Percentiles rank a stretch among this genome's conserved stretches.
phyloP scores from a whole-genome alignment of 805 yeast genomes.

The Kodamaea sagamina region DNA sequence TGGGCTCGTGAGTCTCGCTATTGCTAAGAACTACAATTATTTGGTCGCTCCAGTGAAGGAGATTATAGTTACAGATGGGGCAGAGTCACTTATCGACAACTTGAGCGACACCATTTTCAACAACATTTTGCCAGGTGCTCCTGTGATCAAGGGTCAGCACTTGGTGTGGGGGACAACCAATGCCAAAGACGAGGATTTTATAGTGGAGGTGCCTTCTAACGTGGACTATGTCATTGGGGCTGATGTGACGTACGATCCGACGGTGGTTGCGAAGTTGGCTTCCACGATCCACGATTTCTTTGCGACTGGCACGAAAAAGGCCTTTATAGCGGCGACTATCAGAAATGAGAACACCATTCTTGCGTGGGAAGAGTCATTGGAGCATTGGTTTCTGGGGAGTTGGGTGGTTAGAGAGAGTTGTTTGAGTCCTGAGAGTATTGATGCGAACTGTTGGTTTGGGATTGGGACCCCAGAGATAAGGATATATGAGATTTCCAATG shows the following conservation, averaged over 20 bases:
- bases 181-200: conserved; percentile 24
- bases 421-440: conserved; percentile 15
- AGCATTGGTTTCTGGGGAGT: conserved; percentile 18
- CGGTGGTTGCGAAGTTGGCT: conserved; percentile 57
- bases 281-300: conserved; percentile 46
- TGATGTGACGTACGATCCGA: conserved; percentile 82
- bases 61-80: conserved; percentile 68
- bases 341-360: conserved; percentile 50
- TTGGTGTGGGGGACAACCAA: conserved; percentile 58
- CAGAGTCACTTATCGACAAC: conserved; percentile 51
- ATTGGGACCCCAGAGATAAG: conserved; percentile 30
- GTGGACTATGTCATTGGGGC: conserved; percentile 69
- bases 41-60: conserved; percentile 19
- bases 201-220: conserved; percentile 31
- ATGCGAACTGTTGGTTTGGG: conserved; percentile 24
- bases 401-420: conserved; percentile 23
- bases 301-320: conserved; percentile 26
- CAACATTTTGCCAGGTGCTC: conserved; percentile 34
- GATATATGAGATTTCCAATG: conserved; percentile 21
- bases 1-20: conserved; percentile 67
- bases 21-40: conserved; percentile 29
- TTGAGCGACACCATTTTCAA: conserved; percentile 45
- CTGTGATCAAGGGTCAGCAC: conserved; percentile 29
- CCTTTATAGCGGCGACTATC: conserved; percentile 71
- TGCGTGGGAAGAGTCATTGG: conserved; percentile 34